These are phyloP conservation scores for Cercospora berteroae DNA, from an alignment of 2,329 filamentous ascomycete species.

Conservation along the genomic window DNA sequence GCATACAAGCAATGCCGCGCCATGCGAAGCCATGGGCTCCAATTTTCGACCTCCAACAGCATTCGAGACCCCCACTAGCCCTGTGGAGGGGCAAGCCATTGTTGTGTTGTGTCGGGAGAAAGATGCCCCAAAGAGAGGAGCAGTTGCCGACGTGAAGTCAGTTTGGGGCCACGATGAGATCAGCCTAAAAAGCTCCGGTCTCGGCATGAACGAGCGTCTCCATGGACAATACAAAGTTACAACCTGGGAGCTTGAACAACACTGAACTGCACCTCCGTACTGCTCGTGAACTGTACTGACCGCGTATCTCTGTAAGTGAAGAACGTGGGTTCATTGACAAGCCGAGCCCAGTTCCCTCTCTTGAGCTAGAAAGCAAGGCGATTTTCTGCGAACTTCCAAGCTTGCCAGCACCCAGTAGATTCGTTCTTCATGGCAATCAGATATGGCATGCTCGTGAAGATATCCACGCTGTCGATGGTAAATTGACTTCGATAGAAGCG, in stretches of 20 bases:
- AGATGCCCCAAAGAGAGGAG: constrained; percentile 2
- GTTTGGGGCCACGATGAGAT: neutral
- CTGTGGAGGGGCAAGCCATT: neutral
- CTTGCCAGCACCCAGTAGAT: neutral
- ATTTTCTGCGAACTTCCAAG: neutral
- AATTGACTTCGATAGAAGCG: neutral
- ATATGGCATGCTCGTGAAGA: neutral
- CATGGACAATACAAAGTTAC: neutral
- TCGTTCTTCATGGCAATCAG: neutral
- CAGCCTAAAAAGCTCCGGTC: constrained; percentile 1
- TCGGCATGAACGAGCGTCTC: neutral
- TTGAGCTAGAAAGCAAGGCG: too few species aligned
- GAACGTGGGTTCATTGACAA: neutral
- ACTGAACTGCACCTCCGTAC: neutral
- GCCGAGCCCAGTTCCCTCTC: too few species aligned
- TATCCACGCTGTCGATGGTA: neutral
- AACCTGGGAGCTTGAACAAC: neutral
- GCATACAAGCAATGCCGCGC: constrained; percentile 16
- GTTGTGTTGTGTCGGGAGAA: constrained; percentile 5
- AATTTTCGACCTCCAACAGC: neutral
- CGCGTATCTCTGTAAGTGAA: neutral
- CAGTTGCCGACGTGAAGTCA: constrained; percentile 9
- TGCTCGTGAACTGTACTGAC: neutral
- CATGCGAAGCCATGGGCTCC: constrained; percentile 14
- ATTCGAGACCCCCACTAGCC: constrained; percentile 5